Base-by-base conservation (phyloP, 371 early-diverging fungal species). In the Actinomucor elegans region DNA sequence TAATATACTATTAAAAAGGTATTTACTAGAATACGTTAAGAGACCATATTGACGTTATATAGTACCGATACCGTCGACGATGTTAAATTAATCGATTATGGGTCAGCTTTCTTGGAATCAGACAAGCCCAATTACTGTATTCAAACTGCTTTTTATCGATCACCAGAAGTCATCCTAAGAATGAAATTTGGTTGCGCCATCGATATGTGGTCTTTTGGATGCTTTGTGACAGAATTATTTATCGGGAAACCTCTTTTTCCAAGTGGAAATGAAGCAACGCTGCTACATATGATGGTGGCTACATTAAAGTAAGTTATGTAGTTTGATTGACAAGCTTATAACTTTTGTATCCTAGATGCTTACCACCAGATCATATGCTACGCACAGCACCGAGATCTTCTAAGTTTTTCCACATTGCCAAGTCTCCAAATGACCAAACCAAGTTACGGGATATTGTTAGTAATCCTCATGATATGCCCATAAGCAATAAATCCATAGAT, bases 171-270 rank as follows among this genome's bases (percentile, higher is more conserved):
- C 1, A 79, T 99, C 8, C 75, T 99, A 14, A 95, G 94, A 2
- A 66, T 94, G 20, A 89, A 91, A 41, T 91, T 96, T 75, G 85
- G 92, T 8, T 88, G 94, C 36, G 78, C 93, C 11, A 94, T 97
- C 37, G 99, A 99, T 69, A 96, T 99, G 86, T 99, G 99, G 99
- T 95, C 98, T 0, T 77, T 98, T 9, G 99, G 99, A 0, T 99
- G 99, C 69, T 93, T 99, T 51, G 92, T 96, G n/a, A 98, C 94
- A 5, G 99, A 99, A 68, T 74, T 99, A 12, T 93, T 88, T 62
- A 64, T 94, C 0, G 96, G 96, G 0, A 68, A 89, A 4, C 97
- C 97, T 0, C 64, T 98, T 50, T 95, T 97, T 66, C 96, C 97
- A 0, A 97, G 97, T 8, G 82, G 84, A 6, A 89, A 91, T 40